phyloP scores from a whole-genome alignment of 2,329 filamentous ascomycete genomes.

The Rutstroemia sydowiana region DNA sequence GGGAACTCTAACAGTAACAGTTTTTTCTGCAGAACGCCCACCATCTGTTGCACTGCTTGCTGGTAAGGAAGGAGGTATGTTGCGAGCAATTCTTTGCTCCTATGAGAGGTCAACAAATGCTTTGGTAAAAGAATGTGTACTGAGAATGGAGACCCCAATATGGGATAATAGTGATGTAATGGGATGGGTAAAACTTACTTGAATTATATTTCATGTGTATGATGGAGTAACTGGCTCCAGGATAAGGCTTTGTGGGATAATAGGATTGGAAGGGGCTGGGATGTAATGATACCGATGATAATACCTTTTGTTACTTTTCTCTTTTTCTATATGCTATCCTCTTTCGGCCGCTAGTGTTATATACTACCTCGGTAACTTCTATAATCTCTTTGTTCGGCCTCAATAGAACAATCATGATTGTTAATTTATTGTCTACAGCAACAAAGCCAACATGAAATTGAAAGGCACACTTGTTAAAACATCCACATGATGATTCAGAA shows the following conservation, averaged over 20 bases:
- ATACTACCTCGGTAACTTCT: no score
- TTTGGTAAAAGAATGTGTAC: constrained; percentile 15
- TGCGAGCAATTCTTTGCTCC: constrained; percentile 27
- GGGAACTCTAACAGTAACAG: constrained; percentile 22
- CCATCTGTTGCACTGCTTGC: constrained; percentile 29
- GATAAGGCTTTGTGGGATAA: neutral
- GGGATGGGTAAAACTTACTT: constrained; percentile 11
- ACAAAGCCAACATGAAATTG: no score
- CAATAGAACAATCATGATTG: no score
- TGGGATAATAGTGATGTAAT: constrained; percentile 5
- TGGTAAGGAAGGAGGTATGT: constrained; percentile 31
- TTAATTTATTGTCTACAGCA: no score
- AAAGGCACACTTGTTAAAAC: no score
- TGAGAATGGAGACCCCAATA: constrained; percentile 17
- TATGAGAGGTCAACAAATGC: constrained; percentile 13
- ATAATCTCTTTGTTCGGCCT: no score
- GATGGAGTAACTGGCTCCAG: neutral
- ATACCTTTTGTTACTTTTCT: no score
- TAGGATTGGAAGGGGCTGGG: neutral
- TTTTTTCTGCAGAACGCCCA: constrained; percentile 29
- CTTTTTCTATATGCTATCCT: no score
- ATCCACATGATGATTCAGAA: no score
- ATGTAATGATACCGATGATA: neutral
- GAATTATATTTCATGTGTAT: neutral
- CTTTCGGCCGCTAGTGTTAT: no score